Percentiles rank a stretch among this genome's conserved stretches.
These are phyloP conservation scores for Solanum ossicruentum DNA, from an alignment of 257 asterid genomes.

Conservation along the genomic window DNA sequence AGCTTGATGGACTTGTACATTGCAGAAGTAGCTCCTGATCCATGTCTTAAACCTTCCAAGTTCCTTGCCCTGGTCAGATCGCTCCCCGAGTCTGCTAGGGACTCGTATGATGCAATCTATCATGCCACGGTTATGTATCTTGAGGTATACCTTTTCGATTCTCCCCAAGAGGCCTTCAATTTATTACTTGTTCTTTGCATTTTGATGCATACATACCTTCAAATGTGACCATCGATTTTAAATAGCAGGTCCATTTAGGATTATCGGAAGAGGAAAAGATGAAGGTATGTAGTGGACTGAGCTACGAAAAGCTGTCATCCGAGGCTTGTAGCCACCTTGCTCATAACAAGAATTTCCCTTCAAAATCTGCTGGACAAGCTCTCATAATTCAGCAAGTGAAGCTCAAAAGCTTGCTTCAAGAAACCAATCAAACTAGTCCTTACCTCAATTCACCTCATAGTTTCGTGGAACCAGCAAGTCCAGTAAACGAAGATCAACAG, in stretches of 20 bases:
- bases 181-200: not conserved
- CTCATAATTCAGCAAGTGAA: conserved; percentile 44
- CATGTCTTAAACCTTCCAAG: conserved; percentile 45
- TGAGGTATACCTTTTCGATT: conserved; percentile 26
- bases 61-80: conserved; percentile 46
- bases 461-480: not conserved
- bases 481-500: conserved; percentile 27
- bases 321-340: conserved; percentile 49
- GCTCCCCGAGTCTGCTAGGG: conserved; percentile 64
- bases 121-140: conserved; percentile 52
- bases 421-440: conserved; percentile 15
- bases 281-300: conserved; percentile 42
- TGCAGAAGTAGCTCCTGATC: conserved; percentile 85
- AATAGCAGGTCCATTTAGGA: conserved; percentile 52
- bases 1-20: conserved; percentile 50
- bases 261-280: conserved; percentile 52
- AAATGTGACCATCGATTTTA: not conserved
- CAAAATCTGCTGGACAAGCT: conserved; percentile 49
- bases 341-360: conserved; percentile 47
- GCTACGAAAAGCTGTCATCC: conserved; percentile 59
- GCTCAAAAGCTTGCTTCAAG: conserved; percentile 58
- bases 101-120: conserved; percentile 49
- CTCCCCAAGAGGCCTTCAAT: not conserved
- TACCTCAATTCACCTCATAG: conserved; percentile 2
- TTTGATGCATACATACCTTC: not conserved